Evolutionary conservation across 1,139 yeast genomes (phyloP).

Genomic region (Meyerozyma carpophila): DNA sequence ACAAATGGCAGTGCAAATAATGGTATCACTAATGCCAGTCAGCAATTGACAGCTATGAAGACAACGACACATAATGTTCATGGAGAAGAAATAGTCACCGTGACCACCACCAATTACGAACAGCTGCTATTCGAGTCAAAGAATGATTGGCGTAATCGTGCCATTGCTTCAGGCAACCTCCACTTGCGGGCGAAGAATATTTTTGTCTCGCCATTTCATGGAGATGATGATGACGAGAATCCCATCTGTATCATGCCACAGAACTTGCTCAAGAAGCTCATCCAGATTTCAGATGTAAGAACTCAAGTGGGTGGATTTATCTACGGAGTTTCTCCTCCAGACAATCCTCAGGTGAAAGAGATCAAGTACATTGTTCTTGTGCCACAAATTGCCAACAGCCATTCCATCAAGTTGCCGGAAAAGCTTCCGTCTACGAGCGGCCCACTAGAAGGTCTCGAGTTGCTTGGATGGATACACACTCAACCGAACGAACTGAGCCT

Average conservation of each 20-base stretch:
- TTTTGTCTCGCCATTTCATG: constrained; percentile 52
- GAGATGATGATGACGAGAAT: constrained; percentile 36
- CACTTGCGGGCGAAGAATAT: constrained; percentile 74
- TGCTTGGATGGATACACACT: constrained; percentile 81
- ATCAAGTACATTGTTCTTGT: constrained; percentile 69
- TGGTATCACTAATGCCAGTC: constrained; percentile 27
- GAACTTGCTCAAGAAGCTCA: constrained; percentile 70
- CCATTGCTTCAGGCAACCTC: constrained; percentile 70
- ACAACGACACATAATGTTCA: constrained; percentile 86
- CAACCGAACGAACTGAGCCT: constrained; percentile 57
- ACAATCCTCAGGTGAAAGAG: constrained; percentile 70
- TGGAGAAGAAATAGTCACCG: constrained; percentile 93
- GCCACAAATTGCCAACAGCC: constrained; percentile 81
- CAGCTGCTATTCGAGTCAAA: constrained; percentile 78
- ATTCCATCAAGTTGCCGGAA: constrained; percentile 58
- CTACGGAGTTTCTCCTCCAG: constrained; percentile 72
- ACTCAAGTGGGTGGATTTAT: constrained; percentile 79
- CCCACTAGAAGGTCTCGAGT: constrained; percentile 51
- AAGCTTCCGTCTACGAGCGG: constrained; percentile 11
- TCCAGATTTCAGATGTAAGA: constrained; percentile 76
- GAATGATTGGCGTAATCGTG: constrained; percentile 89
- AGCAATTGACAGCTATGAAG: constrained; percentile 69
- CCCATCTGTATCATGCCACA: constrained; percentile 72
- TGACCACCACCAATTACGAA: constrained; percentile 86
- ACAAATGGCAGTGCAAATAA: constrained; percentile 49